phyloP scores from a whole-genome alignment of 169 alveolate species.

The Cyclospora cayetanensis region DNA sequence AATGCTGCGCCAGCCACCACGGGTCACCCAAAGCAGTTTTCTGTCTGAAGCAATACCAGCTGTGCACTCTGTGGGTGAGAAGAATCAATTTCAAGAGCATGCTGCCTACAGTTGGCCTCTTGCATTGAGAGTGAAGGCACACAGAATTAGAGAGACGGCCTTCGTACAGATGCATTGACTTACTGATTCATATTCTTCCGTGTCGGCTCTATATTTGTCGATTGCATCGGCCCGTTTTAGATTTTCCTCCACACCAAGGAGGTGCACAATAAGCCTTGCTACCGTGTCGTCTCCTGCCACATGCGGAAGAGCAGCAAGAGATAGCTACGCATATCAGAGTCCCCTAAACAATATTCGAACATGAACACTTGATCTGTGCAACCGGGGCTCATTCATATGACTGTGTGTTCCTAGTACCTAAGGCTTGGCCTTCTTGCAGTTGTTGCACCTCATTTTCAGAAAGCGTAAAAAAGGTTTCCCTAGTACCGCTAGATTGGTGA shows the following conservation, averaged over 20 bases:
- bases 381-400: no score
- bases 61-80: no score
- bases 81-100: no score
- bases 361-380: no score
- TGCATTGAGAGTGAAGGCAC: no score
- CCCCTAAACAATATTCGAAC: no score
- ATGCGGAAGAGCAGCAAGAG: not conserved
- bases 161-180: not conserved
- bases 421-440: slow-evolving; percentile 40
- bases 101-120: no score
- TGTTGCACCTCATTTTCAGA: not conserved
- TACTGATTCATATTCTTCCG: slow-evolving; percentile 40
- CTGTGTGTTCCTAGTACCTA: slow-evolving; percentile 18
- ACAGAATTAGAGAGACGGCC: no score
- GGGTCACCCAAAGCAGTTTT: no score
- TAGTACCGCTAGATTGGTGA: no score
- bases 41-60: no score
- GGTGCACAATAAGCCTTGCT: not conserved
- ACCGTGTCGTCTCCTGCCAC: slow-evolving; percentile 37
- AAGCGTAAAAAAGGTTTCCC: not conserved
- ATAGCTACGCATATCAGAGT: no score
- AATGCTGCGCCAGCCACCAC: slow-evolving; percentile 26
- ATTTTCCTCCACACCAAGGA: slow-evolving; percentile 37
- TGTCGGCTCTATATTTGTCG: slow-evolving; percentile 15
- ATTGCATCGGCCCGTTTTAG: slow-evolving; percentile 51